Evolutionary conservation across 2,329 filamentous ascomycete species (phyloP).

Genomic region (Diaporthe humulicola): DNA sequence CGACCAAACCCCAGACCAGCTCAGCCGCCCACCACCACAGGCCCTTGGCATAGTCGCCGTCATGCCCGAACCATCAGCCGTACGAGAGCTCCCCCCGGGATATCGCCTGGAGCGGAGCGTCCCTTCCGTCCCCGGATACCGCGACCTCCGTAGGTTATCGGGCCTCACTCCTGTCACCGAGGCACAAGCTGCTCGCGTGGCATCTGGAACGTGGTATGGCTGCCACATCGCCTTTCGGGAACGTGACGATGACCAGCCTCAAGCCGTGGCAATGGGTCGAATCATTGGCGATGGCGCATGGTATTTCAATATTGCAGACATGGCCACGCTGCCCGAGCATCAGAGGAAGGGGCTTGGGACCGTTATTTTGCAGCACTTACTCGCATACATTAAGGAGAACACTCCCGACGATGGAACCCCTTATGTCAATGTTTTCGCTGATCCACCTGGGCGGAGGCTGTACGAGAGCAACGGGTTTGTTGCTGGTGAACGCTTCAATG

Average conservation of each 20-base stretch:
- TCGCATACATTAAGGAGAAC: slow-evolving; percentile 55
- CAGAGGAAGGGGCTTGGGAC: slow-evolving; percentile 62
- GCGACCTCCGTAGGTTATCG: slow-evolving; percentile 52
- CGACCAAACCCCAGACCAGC: not conserved
- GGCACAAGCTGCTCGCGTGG: slow-evolving; percentile 52
- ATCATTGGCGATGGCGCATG: slow-evolving; percentile 64
- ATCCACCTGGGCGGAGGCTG: slow-evolving; percentile 57
- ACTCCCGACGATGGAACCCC: slow-evolving; percentile 52
- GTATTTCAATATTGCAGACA: slow-evolving; percentile 64
- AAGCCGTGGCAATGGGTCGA: slow-evolving; percentile 61
- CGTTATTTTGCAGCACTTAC: slow-evolving; percentile 56
- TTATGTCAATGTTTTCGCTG: slow-evolving; percentile 61
- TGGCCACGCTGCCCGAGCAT: slow-evolving; percentile 63
- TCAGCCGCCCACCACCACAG: not conserved
- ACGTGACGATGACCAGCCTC: not conserved
- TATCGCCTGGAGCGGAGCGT: slow-evolving; percentile 53
- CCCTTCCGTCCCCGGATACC: slow-evolving; percentile 52
- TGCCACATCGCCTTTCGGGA: slow-evolving; percentile 52
- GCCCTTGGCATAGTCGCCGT: no score
- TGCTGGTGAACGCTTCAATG: slow-evolving; percentile 51
- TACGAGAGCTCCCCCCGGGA: slow-evolving; percentile 37
- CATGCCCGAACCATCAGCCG: not conserved
- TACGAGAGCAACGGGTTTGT: slow-evolving; percentile 62
- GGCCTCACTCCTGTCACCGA: slow-evolving; percentile 54
- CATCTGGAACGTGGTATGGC: slow-evolving; percentile 58